Base-by-base conservation (phyloP, 148 eudicot genomes). In the Fagopyrum tataricum region DNA sequence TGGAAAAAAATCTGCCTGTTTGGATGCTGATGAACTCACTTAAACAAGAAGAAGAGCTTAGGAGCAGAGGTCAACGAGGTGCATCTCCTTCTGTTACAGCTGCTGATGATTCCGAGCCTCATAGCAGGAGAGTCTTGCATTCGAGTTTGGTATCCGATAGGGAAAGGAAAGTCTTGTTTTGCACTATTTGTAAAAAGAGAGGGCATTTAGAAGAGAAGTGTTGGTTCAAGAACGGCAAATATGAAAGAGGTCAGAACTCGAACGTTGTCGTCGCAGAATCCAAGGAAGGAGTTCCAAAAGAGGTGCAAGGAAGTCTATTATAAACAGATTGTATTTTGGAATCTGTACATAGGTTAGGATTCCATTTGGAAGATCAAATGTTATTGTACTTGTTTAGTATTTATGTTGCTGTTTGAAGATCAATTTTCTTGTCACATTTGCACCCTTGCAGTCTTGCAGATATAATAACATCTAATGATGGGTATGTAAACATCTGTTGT, bases 1-100 rank as follows among this genome's bases (percentile, higher is more conserved):
- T 56, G 42, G 90, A 87, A 73, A 87, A 88, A 39, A 73, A 75
- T 76, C 58, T 87, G 47, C 83, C 92, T 10, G 80, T 89, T 2
- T 78, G 85, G 81, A 82, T 83, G 90, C 83, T 93, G 78, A 87
- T 93, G 92, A 77, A 86, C 76, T 77, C 74, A 46, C 74, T 93
- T 18, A 82, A 82, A 73, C 79, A 75, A 15, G 94, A 85, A 72
- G 98, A 89, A 79, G 90, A 86, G 67, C 80, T 78, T 41, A 75
- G 87, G 17, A 75, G 12, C n/a, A 75, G 23, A 44, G 77, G 67
- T 64, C 78, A 72, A 52, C 71, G 67, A 79, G 76, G 69, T 23
- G 78, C 66, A 72, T 44, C 68, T 56, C 55, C n/a, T 69, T 51
- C 24, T 18, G 68, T 67, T 58, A 75, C 73, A 75, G 74, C 70